A percentile compares a stretch with the other conserved stretches of the same genome.
Evolutionary conservation across 371 early-diverging fungal genomes (phyloP).

Genomic region (Rhizopus stolonifer): DNA sequence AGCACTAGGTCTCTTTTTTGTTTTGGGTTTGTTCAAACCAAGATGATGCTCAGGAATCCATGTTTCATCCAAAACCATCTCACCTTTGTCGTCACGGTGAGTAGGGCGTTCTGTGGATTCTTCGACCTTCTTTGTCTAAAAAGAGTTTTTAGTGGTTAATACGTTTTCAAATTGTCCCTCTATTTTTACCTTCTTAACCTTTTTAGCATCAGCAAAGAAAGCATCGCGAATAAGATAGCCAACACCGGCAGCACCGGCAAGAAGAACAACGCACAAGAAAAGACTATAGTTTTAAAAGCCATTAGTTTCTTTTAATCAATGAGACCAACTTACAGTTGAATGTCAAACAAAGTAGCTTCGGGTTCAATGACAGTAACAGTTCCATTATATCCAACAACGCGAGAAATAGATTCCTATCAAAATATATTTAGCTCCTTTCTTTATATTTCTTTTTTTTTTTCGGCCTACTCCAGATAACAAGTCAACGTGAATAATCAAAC

Average conservation of each 20-base stretch:
- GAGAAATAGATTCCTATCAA: constrained; percentile 36
- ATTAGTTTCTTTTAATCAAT: background rate
- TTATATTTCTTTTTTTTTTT: background rate
- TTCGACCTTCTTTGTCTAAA: constrained; percentile 32
- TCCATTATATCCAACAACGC: constrained; percentile 46
- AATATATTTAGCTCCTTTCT: background rate
- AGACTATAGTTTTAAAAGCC: constrained; percentile 21
- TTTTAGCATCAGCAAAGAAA: constrained; percentile 45
- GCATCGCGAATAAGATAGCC: constrained; percentile 44
- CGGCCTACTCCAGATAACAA: constrained; percentile 31
- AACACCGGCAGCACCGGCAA: constrained; percentile 43
- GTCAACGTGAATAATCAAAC: constrained; percentile 44
- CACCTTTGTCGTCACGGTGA: constrained; percentile 52
- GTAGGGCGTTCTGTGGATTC: constrained; percentile 34
- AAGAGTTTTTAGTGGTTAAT: too few species aligned
- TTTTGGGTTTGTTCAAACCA: constrained; percentile 33
- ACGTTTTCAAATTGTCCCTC: background rate
- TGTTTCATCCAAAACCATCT: constrained; percentile 51
- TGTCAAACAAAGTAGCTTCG: constrained; percentile 43
- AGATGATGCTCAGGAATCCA: constrained; percentile 52
- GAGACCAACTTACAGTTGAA: constrained; percentile 44
- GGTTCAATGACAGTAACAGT: constrained; percentile 46
- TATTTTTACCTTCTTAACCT: constrained; percentile 24
- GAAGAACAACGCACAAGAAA: constrained; percentile 40
- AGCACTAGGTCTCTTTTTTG: constrained; percentile 37